Base-by-base conservation (phyloP, 805 yeast genomes). In the Ogataea allantospora region DNA sequence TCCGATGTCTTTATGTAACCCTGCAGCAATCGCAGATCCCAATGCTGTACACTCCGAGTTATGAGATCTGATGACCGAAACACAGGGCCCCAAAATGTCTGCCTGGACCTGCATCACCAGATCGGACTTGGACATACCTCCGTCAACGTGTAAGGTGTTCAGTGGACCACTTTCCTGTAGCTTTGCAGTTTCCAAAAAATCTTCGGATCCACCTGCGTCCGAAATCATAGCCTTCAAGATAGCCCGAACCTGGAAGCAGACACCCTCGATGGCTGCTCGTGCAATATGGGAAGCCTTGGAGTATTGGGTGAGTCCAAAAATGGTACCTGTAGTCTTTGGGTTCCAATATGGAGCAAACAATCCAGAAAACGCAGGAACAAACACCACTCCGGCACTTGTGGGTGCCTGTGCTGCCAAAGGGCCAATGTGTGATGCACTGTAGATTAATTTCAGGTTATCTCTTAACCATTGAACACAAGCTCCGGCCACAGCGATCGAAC, bases 1-100 rank as follows among this genome's bases (percentile, higher is more conserved):
- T 29, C 85, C 73, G 14, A 78, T 77, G 16, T 68, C 63, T 10
- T 78, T 66, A 11, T 76, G 67, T 53, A 88, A 67, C 9, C 96
- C 96, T 3, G 98, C 95, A 19, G 96, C 96, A 49, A 91, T 84
- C 4, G 97, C 96, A 6, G 96, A 95, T 19, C 98, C 98, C 46
- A 89, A 72, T 0, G 97, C 96, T 5, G 97, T 89, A 58, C 96
- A 88, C 63, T 89, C 98, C 23, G 87, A 69, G 60, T 82, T 84
- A 21, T 78, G 74, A 2, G 96, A 88, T 53, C 96, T 73, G 50
- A 77, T 75, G 28, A 89, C 91, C 18, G 80, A 78, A 25, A 82
- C 85, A 63, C 88, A 78, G 1, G 93, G 91, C 3, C 97, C 97
- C 50, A 88, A 70, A 45, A 89, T 81, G 60, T 89, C 95, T 6